Base-by-base conservation (phyloP, 331 rosid species). In the Pyracantha coccinea region DNA sequence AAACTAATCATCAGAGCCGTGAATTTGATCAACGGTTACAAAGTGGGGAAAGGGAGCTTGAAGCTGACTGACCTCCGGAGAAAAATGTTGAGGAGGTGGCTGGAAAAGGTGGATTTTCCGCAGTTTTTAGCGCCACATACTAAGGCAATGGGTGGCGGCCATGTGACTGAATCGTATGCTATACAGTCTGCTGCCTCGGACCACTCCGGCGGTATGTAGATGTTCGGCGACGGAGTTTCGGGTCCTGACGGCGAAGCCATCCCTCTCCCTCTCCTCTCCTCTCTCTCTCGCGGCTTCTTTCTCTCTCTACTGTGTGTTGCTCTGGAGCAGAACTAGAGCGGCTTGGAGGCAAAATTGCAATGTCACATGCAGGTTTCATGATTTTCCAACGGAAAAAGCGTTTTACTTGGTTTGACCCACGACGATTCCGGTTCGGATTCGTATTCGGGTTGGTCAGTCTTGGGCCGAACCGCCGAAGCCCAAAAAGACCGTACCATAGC, bases 61-160 rank as follows among this genome's bases (percentile, higher is more conserved):
- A 73, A 73, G 64, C 25, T 16, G 58, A 84, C 31, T 13, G 63
- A 84, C 91, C 89, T 75, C 21, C 62, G 65, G 55, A 92, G 95
- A 47, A 90, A 87, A 31, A 81, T 45, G 64, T 94, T 92, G 29
- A 94, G 85, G 76, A 94, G 92, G 85, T 92, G 47, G 73, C 97
- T 96, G 20, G 99, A 90, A 85, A 94, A 92, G 29, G 92, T 90
- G 75, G 97, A 85, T 70, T 94, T 94, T 59, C 97, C 99, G 69
- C 91, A 83, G 72, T 94, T 94, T 74, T 87, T 90, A 35, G 97
- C 84, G 27, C 99, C 97, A 38, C 99, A 94, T 14, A 94, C 78
- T 29, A 94, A 75, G 79, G 75, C 85, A 52, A 90, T 74, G 21
- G 96, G 92, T 66, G 93, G 88, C 1, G 68, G 82, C 27, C 86